phyloP scores from a whole-genome alignment of 495 filamentous ascomycete species.

The Chaetomium tenue region DNA sequence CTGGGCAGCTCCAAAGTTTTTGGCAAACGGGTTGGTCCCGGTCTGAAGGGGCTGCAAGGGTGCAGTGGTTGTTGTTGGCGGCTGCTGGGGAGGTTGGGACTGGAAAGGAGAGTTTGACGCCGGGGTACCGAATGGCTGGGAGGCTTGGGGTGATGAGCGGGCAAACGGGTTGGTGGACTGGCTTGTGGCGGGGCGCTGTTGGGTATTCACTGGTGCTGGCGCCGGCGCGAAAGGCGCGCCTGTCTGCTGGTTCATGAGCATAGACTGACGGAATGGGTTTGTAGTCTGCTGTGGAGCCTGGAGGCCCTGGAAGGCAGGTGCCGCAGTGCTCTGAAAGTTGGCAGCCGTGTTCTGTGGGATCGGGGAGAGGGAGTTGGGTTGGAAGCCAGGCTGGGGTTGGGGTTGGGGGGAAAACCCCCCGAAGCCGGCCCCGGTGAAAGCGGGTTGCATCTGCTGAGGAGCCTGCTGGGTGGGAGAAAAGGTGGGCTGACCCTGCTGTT shows the following conservation, averaged over 20 bases:
- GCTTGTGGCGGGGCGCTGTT: constrained; percentile 45
- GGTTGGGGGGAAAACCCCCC: constrained; percentile 76
- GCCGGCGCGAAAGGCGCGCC: constrained; percentile 36
- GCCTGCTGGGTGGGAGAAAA: constrained; percentile 44
- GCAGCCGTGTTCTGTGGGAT: constrained; percentile 66
- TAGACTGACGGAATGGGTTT: constrained; percentile 87
- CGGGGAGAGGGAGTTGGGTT: constrained; percentile 51
- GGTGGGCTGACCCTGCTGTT: constrained; percentile 49
- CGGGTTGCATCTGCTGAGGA: constrained; percentile 46
- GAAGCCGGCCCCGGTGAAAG: constrained; percentile 78
- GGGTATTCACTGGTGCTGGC: constrained; percentile 24
- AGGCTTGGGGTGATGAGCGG: constrained; percentile 50
- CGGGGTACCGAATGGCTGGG: constrained; percentile 51
- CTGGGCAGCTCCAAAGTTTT: constrained; percentile 43
- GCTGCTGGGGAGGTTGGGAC: constrained; percentile 48
- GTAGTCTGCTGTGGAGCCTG: constrained; percentile 59
- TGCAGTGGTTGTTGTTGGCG: constrained; percentile 23
- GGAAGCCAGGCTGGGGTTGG: constrained; percentile 46
- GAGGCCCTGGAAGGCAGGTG: constrained; percentile 45
- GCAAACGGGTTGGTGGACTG: constrained; percentile 89
- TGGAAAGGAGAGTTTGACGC: constrained; percentile 50
- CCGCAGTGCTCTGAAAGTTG: constrained; percentile 47
- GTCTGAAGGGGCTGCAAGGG: constrained; percentile 61
- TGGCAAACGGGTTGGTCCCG: constrained; percentile 72
- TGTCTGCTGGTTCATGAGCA: constrained; percentile 61